These are phyloP conservation scores for Heliamphora exappendiculata DNA, from an alignment of 148 eudicot species.

Conservation along the genomic window DNA sequence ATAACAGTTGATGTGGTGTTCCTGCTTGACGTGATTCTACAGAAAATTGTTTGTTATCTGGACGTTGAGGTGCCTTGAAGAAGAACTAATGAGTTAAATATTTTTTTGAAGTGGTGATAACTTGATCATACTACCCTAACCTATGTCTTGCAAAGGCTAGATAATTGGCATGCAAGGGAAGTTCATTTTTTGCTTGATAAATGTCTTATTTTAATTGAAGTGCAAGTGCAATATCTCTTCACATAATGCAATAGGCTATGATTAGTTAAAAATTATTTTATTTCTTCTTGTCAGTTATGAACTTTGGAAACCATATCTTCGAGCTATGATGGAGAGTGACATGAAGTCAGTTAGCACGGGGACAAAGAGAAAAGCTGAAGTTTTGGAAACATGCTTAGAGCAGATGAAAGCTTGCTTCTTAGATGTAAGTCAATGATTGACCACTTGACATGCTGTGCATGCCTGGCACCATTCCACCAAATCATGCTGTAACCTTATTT, in stretches of 20 bases:
- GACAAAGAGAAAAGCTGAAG: conserved; percentile 62
- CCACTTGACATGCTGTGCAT: neutral
- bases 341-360: conserved; percentile 90
- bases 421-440: conserved; percentile 50
- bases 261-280: neutral
- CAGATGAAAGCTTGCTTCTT: conserved; percentile 82
- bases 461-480: neutral
- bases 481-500: neutral
- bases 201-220: no score
- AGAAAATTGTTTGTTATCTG: no score
- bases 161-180: no score
- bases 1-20: no score
- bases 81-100: no score
- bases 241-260: neutral
- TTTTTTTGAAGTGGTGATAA: no score
- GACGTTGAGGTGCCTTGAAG: no score
- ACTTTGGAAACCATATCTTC: conserved; percentile 94
- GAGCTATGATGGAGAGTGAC: conserved; percentile 88
- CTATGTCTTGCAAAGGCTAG: no score
- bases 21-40: no score
- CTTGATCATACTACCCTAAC: no score
- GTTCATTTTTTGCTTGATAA: no score
- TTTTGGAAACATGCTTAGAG: conserved; percentile 68
- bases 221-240: no score
- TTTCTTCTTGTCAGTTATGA: conserved; percentile 48